Base-by-base conservation (phyloP, 2,329 filamentous ascomycete species). In the Amauroascus verrucosus region DNA sequence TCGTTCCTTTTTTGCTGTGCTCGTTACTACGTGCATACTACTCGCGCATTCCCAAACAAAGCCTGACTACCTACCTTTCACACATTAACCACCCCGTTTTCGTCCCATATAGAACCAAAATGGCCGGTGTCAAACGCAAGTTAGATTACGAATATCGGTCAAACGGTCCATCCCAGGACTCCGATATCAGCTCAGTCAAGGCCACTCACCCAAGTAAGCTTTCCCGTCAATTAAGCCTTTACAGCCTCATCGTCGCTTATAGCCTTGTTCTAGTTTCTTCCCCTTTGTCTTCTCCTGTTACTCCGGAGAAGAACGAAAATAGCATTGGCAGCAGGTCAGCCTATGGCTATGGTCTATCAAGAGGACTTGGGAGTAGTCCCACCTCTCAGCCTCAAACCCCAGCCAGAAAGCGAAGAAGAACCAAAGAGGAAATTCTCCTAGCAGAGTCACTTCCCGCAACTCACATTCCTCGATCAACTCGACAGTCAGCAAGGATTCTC, bases 401-500 rank as follows among this genome's bases (percentile, higher is more conserved):
- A 28, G 26, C 47, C n/a, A 28, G 48, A 32, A 55, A 55, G 40
- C 28, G 30, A 24, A 40, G 53, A 47, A 38, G 53, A n/a, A 51
- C 53, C 6, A 40, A 20, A 47, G 53, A 51, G 30, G 48, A 55
- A 30, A 48, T 53, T 22, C n/a, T 53, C 6, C 32, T 43, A 18
- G 50, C 51, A n/a, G 45, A 49, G n/a, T 20, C 50, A 13, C 33
- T 38, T 37, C 18, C n/a, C 20, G 9, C n/a, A 24, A 6, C 41
- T 24, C 32, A 24, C 13, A 13, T 24, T 38, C 51, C 56, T 20
- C 56, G 56, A 9, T 24, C 54, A 14, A 58, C 57, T 37, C 57
- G 57, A 41, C 54, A 56, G 24, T 58, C 57, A 16, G 52, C 54
- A 46, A 54, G 56, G 28, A 54, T 58, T 30, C 46, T 54, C 30